Percentiles rank a stretch among this genome's conserved stretches.
These are phyloP conservation scores for Prunus yedoensis DNA, from an alignment of 331 rosid species.

Conservation along the genomic window DNA sequence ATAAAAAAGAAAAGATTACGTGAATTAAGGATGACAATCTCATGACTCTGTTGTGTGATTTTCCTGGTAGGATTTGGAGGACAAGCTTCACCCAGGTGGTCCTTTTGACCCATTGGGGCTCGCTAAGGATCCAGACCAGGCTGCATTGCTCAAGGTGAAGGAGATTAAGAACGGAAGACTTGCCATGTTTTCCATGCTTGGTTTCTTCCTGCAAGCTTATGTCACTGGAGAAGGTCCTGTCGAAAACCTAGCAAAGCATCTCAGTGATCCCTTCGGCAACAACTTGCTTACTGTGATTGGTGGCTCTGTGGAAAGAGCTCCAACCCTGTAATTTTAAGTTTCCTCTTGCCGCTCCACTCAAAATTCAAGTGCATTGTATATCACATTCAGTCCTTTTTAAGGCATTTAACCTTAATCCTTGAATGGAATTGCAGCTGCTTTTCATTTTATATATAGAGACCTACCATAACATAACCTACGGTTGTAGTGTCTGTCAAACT, in stretches of 20 bases:
- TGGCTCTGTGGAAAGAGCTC: conserved; percentile 77
- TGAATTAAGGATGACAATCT: neutral
- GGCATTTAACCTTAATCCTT: conserved; percentile 39
- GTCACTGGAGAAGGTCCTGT: conserved; percentile 99
- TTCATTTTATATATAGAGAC: neutral
- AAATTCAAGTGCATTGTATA: conserved; percentile 52
- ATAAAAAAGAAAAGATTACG: no score
- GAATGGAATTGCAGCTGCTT: conserved; percentile 14
- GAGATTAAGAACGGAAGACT: conserved; percentile 97
- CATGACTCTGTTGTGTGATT: neutral
- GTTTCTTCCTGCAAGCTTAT: conserved; percentile 90
- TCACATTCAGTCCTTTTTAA: conserved; percentile 35
- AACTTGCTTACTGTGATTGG: conserved; percentile 91
- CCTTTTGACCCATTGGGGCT: conserved; percentile 96
- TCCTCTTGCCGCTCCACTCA: conserved; percentile 5
- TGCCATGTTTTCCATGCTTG: conserved; percentile 99
- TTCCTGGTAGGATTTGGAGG: conserved; percentile 68
- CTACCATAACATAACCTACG: no score
- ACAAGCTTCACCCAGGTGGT: conserved; percentile 98
- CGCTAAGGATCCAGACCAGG: conserved; percentile 94
- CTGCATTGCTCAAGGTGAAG: conserved; percentile 91
- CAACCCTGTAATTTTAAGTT: conserved; percentile 60
- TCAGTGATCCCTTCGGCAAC: conserved; percentile 97
- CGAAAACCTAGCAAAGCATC: conserved; percentile 94
- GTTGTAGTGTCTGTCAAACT: no score